Evolutionary conservation across 805 yeast genomes (phyloP).

Genomic region (Yarrowia sp.): DNA sequence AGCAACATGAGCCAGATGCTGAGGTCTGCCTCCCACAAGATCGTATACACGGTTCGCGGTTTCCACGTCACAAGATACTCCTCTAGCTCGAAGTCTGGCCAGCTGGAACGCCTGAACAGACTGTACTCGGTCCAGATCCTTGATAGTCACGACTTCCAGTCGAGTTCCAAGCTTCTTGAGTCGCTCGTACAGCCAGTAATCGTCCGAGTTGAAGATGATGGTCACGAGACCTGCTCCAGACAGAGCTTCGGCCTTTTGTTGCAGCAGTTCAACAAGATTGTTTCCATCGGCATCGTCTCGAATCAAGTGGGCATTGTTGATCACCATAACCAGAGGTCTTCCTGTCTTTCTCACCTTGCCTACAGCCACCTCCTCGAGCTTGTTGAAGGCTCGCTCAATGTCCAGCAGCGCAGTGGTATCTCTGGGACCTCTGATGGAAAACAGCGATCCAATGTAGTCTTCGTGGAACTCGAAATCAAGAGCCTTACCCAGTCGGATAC

Average conservation of each 20-base stretch:
- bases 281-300: constrained; percentile 77
- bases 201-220: constrained; percentile 79
- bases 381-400: constrained; percentile 81
- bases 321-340: constrained; percentile 70
- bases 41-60: constrained; percentile 65
- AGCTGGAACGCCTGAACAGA: constrained; percentile 61
- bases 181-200: constrained; percentile 85
- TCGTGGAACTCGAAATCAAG: constrained; percentile 75
- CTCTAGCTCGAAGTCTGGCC: constrained; percentile 57
- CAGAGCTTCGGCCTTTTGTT: constrained; percentile 81
- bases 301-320: constrained; percentile 77
- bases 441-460: constrained; percentile 82
- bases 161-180: constrained; percentile 74
- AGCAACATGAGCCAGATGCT: constrained; percentile 72
- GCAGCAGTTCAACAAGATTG: constrained; percentile 73
- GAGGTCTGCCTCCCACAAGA: constrained; percentile 83
- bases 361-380: constrained; percentile 75
- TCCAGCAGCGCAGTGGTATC: constrained; percentile 83
- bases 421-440: constrained; percentile 82
- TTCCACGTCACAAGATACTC: constrained; percentile 52
- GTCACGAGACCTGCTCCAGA: constrained; percentile 76
- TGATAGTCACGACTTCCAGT: constrained; percentile 71
- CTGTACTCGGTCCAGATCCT: constrained; percentile 62
- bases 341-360: constrained; percentile 50
- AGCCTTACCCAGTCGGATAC: constrained; percentile 78